These are phyloP conservation scores for Ogataea degrootiae DNA, from an alignment of 805 yeast species.

Conservation along the genomic window DNA sequence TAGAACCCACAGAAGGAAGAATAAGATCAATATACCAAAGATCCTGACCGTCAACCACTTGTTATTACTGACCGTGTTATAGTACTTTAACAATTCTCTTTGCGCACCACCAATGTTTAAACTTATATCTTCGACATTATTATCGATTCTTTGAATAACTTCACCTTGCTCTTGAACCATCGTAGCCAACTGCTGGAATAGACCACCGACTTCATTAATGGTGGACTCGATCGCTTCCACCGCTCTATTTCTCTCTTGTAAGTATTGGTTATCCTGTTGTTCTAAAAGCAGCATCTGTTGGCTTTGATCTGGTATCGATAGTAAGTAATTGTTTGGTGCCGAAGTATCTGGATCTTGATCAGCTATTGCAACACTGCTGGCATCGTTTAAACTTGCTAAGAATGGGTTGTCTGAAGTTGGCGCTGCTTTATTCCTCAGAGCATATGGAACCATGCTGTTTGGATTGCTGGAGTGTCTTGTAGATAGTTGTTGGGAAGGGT, in stretches of 20 bases:
- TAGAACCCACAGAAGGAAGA: constrained; percentile 73
- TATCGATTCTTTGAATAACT: constrained; percentile 90
- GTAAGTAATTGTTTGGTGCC: constrained; percentile 36
- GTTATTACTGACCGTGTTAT: constrained; percentile 79
- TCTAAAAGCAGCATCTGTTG: constrained; percentile 79
- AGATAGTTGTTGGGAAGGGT: neutral
- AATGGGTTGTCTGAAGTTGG: constrained; percentile 34
- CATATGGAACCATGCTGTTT: constrained; percentile 22
- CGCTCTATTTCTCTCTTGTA: constrained; percentile 81
- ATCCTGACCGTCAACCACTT: constrained; percentile 89
- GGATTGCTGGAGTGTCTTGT: constrained; percentile 1
- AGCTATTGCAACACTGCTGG: constrained; percentile 10
- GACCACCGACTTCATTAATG: constrained; percentile 90
- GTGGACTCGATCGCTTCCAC: constrained; percentile 97
- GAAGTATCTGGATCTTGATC: constrained; percentile 17
- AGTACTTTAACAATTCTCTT: constrained; percentile 85
- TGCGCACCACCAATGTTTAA: constrained; percentile 92
- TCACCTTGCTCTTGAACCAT: constrained; percentile 99
- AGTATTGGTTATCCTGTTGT: constrained; percentile 71
- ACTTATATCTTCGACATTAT: constrained; percentile 88
- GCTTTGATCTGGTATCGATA: constrained; percentile 80
- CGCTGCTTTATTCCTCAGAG: constrained; percentile 19
- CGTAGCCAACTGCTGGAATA: constrained; percentile 91
- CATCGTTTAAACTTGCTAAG: constrained; percentile 19
- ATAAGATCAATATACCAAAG: constrained; percentile 78